A percentile compares a stretch with the other conserved stretches of the same genome.
These are phyloP conservation scores for Wickerhamomyces ciferrii DNA, from an alignment of 805 yeast species.

Conservation along the genomic window DNA sequence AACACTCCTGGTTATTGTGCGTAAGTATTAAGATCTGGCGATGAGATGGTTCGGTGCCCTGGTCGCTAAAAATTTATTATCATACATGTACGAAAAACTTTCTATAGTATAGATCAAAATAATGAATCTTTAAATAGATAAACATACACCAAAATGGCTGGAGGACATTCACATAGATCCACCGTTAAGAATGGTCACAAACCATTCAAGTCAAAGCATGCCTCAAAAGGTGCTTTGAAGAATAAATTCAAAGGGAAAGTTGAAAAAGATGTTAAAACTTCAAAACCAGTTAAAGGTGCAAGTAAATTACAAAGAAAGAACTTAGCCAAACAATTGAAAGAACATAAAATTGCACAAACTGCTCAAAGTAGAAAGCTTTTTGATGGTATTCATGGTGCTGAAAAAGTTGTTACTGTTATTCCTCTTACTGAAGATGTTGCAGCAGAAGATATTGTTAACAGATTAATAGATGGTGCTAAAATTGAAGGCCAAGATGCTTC, in stretches of 20 bases:
- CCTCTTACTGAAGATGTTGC: slow-evolving; percentile 73
- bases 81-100: background rate
- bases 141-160: slow-evolving; percentile 42
- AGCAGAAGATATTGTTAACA: slow-evolving; percentile 46
- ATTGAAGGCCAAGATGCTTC: slow-evolving; percentile 28
- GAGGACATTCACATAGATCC: slow-evolving; percentile 80
- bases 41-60: background rate
- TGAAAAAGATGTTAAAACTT: slow-evolving; percentile 49
- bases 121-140: background rate
- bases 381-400: slow-evolving; percentile 76
- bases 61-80: background rate
- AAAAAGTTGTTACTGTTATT: slow-evolving; percentile 75
- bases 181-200: slow-evolving; percentile 82
- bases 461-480: slow-evolving; percentile 36
- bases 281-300: slow-evolving; percentile 24
- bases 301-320: slow-evolving; percentile 72
- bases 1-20: background rate
- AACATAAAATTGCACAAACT: slow-evolving; percentile 59
- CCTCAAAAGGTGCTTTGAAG: slow-evolving; percentile 83
- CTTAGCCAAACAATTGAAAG: slow-evolving; percentile 69
- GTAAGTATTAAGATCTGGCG: background rate
- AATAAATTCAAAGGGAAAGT: slow-evolving; percentile 82
- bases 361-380: slow-evolving; percentile 62
- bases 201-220: slow-evolving; percentile 86
- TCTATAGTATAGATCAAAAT: background rate